Conservation (phyloP, 1,284 basidiomycete genomes). For the Malassezia psittaci region DNA sequence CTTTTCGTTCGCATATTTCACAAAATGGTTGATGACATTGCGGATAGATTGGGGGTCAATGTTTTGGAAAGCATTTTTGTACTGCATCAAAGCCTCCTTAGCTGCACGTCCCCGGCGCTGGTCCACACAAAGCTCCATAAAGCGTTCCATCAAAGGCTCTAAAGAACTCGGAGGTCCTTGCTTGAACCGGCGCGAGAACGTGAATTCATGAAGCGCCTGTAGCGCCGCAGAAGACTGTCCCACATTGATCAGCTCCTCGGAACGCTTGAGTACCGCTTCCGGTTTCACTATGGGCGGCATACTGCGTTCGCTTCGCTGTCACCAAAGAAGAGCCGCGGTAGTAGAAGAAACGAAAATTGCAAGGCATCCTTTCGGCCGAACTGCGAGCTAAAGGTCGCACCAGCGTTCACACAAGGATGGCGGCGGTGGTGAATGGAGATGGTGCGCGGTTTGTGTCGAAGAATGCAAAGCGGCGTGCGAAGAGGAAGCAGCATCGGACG, state of each 20-base stretch:
- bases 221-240: slow-evolving; percentile 78
- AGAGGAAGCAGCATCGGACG: slow-evolving; percentile 34
- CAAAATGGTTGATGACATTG: slow-evolving; percentile 77
- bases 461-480: slow-evolving; percentile 41
- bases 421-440: not conserved
- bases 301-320: slow-evolving; percentile 8
- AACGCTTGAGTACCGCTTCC: slow-evolving; percentile 76
- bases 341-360: slow-evolving; percentile 12
- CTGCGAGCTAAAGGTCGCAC: not conserved
- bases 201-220: slow-evolving; percentile 80
- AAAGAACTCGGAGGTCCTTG: slow-evolving; percentile 77
- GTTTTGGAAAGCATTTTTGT: slow-evolving; percentile 72
- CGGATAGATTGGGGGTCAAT: slow-evolving; percentile 84
- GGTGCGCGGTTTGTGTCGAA: slow-evolving; percentile 20
- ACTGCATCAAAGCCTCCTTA: slow-evolving; percentile 75
- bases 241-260: slow-evolving; percentile 80
- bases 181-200: slow-evolving; percentile 84
- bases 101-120: slow-evolving; percentile 86
- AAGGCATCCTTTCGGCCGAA: slow-evolving; percentile 10
- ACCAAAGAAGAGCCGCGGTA: not conserved
- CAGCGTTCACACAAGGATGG: not conserved
- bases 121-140: slow-evolving; percentile 86
- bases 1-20: slow-evolving; percentile 76
- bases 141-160: slow-evolving; percentile 86
- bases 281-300: slow-evolving; percentile 70